phyloP scores from a whole-genome alignment of 176 grass and related monocot genomes.

The Zea luxurians region DNA sequence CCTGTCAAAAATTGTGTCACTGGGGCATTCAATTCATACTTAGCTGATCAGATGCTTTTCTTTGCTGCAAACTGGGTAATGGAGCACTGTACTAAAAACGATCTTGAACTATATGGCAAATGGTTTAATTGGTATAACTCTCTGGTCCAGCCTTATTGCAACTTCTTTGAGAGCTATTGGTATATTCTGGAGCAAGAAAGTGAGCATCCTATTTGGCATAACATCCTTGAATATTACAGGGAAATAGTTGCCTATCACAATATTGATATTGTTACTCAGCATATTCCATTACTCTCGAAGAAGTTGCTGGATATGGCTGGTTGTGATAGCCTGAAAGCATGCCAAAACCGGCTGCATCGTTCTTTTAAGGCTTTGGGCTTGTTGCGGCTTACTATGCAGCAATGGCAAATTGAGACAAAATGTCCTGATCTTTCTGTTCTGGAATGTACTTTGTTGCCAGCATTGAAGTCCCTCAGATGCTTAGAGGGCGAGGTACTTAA shows the following conservation, averaged over 20 bases:
- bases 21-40: conserved; percentile 45
- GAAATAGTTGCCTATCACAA: conserved; percentile 62
- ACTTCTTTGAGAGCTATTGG: conserved; percentile 57
- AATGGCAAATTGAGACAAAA: conserved; percentile 66
- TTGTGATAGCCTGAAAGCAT: conserved; percentile 49
- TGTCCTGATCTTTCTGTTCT: conserved; percentile 44
- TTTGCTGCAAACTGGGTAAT: conserved; percentile 92
- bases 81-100: conserved; percentile 67
- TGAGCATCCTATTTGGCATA: conserved; percentile 73
- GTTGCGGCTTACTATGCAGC: conserved; percentile 61
- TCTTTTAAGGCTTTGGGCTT: conserved; percentile 58
- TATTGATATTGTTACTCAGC: conserved; percentile 49
- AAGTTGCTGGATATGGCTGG: conserved; percentile 57
- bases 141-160: conserved; percentile 60
- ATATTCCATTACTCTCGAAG: conserved; percentile 62
- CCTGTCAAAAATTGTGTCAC: conserved; percentile 18
- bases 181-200: conserved; percentile 59
- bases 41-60: conserved; percentile 81
- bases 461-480: conserved; percentile 59
- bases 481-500: conserved; percentile 68
- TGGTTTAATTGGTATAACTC: conserved; percentile 71
- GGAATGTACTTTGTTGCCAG: conserved; percentile 39
- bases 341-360: conserved; percentile 33
- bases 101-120: conserved; percentile 56
- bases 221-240: conserved; percentile 53